Percentiles rank a stretch among this genome's conserved stretches.
phyloP scores from a whole-genome alignment of 2,329 filamentous ascomycete genomes.

The Paecilomyces variotii region DNA sequence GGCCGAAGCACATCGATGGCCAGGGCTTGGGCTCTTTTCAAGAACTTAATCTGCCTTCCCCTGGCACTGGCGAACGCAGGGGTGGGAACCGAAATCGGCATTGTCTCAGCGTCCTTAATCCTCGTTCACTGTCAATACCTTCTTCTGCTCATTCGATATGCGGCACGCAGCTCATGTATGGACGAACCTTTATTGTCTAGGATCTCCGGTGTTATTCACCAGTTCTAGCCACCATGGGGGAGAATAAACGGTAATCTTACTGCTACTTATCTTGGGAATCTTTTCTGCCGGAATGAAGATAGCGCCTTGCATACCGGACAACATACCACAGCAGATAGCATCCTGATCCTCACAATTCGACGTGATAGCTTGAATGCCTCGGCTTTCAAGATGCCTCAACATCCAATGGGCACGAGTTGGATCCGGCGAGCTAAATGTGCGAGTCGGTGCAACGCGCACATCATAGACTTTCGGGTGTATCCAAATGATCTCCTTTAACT shows the following conservation, averaged over 20 bases:
- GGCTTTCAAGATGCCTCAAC: not conserved
- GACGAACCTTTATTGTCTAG: not conserved
- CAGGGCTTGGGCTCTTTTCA: not conserved
- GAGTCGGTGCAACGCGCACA: not conserved
- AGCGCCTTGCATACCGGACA: not conserved
- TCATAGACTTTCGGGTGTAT: not conserved
- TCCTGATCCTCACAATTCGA: not conserved
- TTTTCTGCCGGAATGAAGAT: not conserved
- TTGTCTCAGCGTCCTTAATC: not conserved
- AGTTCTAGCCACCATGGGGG: too few species aligned
- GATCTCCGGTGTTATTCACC: not conserved
- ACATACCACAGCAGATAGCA: not conserved
- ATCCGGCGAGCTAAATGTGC: not conserved
- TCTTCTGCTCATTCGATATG: not conserved
- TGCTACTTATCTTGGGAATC: not conserved
- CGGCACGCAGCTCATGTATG: not conserved
- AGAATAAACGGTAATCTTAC: not conserved
- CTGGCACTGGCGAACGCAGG: not conserved
- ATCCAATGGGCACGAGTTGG: not conserved
- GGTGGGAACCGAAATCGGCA: not conserved
- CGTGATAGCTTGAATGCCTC: not conserved
- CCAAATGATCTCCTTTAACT: not conserved
- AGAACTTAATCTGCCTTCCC: not conserved
- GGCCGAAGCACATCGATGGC: not conserved
- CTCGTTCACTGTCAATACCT: not conserved